These are phyloP conservation scores for Calonectria ilicicola DNA, from an alignment of 2,329 filamentous ascomycete genomes.

Conservation along the genomic window DNA sequence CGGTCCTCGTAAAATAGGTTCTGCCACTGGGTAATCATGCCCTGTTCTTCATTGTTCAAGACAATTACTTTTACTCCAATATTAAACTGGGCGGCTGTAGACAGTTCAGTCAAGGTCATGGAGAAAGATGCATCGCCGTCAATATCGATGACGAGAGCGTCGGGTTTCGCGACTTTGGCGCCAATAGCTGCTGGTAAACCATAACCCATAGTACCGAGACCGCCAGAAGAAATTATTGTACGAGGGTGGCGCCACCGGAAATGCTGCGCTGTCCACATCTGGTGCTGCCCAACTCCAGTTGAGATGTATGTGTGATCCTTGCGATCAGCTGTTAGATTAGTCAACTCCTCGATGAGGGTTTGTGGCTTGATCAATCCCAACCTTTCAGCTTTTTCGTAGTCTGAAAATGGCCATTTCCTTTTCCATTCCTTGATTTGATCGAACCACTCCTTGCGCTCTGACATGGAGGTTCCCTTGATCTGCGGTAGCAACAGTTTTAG, in stretches of 20 bases:
- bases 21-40: slow-evolving; percentile 99
- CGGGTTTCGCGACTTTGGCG: slow-evolving; percentile 81
- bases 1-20: slow-evolving; percentile 96
- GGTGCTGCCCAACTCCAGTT: slow-evolving; percentile 95
- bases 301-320: slow-evolving; percentile 90
- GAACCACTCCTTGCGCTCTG: slow-evolving; percentile 86
- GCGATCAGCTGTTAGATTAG: slow-evolving; percentile 81
- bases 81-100: slow-evolving; percentile 93
- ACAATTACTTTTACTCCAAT: slow-evolving; percentile 96
- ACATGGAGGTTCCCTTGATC: slow-evolving; percentile 70
- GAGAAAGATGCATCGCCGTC: slow-evolving; percentile 98
- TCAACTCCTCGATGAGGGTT: slow-evolving; percentile 90
- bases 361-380: slow-evolving; percentile 93
- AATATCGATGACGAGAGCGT: slow-evolving; percentile 92
- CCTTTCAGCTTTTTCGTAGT: slow-evolving; percentile 82
- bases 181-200: slow-evolving; percentile 95
- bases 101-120: slow-evolving; percentile 97
- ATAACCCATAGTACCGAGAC: slow-evolving; percentile 91
- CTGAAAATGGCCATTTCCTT: slow-evolving; percentile 83
- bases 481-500: slow-evolving; percentile 80
- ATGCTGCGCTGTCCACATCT: slow-evolving; percentile 99
- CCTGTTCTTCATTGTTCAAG: slow-evolving; percentile 96
- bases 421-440: slow-evolving; percentile 92
- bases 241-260: slow-evolving; percentile 93
- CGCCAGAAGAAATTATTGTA: slow-evolving; percentile 95